Conservation (phyloP, 2,329 filamentous ascomycete species). For the Sodiomyces alkalinus region DNA sequence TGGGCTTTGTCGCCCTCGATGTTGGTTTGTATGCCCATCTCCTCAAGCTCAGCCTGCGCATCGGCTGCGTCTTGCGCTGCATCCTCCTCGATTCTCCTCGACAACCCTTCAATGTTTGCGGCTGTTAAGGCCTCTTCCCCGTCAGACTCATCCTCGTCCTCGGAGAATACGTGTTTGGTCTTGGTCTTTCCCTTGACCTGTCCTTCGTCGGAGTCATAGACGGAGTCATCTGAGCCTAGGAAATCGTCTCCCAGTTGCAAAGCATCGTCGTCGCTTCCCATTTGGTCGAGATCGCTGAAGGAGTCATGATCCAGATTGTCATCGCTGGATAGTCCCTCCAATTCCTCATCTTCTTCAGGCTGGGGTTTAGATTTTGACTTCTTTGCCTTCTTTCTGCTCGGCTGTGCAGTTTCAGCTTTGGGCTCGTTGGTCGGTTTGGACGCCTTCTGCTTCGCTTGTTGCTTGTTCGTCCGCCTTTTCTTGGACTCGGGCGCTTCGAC, state of each 20-base stretch:
- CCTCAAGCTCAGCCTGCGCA: conserved; percentile 71
- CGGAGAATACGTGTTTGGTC: conserved; percentile 71
- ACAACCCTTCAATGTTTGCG: conserved; percentile 88
- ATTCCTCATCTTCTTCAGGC: conserved; percentile 13
- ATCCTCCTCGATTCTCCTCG: conserved; percentile 67
- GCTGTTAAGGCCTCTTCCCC: conserved; percentile 83
- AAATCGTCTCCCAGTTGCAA: conserved; percentile 41
- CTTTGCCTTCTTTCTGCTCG: conserved; percentile 16
- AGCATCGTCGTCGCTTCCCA: conserved; percentile 26
- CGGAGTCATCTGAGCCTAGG: conserved; percentile 43
- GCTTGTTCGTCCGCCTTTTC: conserved; percentile 30
- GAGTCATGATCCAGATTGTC: conserved; percentile 27
- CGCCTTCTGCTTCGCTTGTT: conserved; percentile 15
- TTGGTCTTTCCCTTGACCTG: too few species aligned
- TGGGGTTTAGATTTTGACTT: conserved; percentile 11
- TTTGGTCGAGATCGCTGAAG: conserved; percentile 23
- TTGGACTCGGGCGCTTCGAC: conserved; percentile 48
- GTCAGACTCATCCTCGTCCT: conserved; percentile 82
- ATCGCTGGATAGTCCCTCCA: conserved; percentile 21
- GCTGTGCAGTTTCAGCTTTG: conserved; percentile 12
- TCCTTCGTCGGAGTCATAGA: conserved; percentile 57
- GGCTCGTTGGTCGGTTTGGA: conserved; percentile 18
- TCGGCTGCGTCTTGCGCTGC: conserved; percentile 66
- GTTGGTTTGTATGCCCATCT: conserved; percentile 82
- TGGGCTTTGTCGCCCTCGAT: conserved; percentile 64